Percentiles rank a stretch among this genome's conserved stretches.
phyloP scores from a whole-genome alignment of 352 stramenopile species.

The Phytophthora tubulina region DNA sequence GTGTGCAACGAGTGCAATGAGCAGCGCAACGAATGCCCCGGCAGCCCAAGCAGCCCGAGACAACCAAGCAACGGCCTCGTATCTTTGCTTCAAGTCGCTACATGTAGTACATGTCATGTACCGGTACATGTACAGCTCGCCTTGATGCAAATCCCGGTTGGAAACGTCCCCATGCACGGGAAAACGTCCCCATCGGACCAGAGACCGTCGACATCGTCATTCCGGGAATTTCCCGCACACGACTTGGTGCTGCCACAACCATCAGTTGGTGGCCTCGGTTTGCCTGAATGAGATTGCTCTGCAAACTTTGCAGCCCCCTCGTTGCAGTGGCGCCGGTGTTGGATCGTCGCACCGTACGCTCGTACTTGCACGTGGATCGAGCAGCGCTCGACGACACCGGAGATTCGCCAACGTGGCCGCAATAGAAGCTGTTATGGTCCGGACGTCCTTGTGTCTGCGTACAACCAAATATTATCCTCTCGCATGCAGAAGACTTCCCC shows the following conservation, averaged over 20 bases:
- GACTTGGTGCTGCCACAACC: not conserved
- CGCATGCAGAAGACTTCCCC: constrained; percentile 1
- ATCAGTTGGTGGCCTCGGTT: not conserved
- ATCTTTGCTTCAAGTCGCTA: constrained; percentile 26
- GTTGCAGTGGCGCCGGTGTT: not conserved
- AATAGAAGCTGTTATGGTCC: not conserved
- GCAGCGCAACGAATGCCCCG: constrained; percentile 7
- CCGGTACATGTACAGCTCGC: too few relatives aligned
- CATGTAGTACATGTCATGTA: not conserved
- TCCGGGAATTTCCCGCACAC: not conserved
- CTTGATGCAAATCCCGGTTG: constrained; percentile 20
- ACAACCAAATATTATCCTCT: too few relatives aligned
- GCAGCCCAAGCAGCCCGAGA: constrained; percentile 16
- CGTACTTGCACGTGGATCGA: too few relatives aligned
- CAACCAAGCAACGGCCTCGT: constrained; percentile 21
- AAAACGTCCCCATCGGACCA: constrained; percentile 27
- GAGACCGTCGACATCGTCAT: constrained; percentile 4
- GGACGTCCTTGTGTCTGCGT: too few relatives aligned
- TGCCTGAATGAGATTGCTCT: not conserved
- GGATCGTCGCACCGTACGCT: too few relatives aligned
- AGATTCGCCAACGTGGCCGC: not conserved
- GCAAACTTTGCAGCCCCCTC: not conserved
- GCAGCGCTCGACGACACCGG: not conserved
- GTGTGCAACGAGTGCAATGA: not conserved
- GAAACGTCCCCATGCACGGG: constrained; percentile 2